Evolutionary conservation across 352 stramenopile species (phyloP), one percentile per base, ranked within the genome.

Genomic region (Phytopythium oedochilum): DNA sequence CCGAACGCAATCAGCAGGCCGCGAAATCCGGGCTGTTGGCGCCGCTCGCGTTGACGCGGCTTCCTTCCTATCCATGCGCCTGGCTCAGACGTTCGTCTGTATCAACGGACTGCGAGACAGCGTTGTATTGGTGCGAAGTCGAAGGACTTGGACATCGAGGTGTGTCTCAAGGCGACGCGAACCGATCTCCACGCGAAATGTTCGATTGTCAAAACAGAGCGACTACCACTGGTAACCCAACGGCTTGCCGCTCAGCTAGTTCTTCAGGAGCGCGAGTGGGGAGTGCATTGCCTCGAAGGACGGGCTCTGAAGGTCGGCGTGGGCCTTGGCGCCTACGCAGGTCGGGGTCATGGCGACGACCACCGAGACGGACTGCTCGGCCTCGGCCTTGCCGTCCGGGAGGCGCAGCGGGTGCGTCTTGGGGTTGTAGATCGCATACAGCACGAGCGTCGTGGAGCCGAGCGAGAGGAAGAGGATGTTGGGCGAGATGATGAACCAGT

Each of bases 401-500:
- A 65, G 26, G 18, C 34, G 49, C 40, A 74, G 53, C 22, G 66
- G 65, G 31, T 70, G 58, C 5, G 61, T 73, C 47, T 70, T 73
- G n/a, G 64, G 64, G 50, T 69, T 61, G 53, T 70, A 73, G 14
- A 60, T 39, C 26, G 40, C 45, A 53, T 73, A 73, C 22, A 73
- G 42, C 38, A 66, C 66, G 31, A 73, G 25, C 38, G 62, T 70
- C 46, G 65, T 64, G 23, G 55, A 68, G 45, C 62, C 61, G 43
- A 57, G 59, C 38, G 63, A 58, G 35, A 71, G 55, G 53, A 65
- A 70, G 11, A 75, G 36, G 15, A 75, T 50, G 52, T 69, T 71
- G 50, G 64, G 58, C 46, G 46, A 58, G 28, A 67, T 62, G 28
- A 72, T 70, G 61, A 76, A 76, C 57, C 62, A 64, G 48, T 76